Percentiles rank a stretch among this genome's conserved stretches.
These are phyloP conservation scores for Apiotrichum sp. DNA, from an alignment of 1,284 basidiomycete genomes.

Conservation along the genomic window DNA sequence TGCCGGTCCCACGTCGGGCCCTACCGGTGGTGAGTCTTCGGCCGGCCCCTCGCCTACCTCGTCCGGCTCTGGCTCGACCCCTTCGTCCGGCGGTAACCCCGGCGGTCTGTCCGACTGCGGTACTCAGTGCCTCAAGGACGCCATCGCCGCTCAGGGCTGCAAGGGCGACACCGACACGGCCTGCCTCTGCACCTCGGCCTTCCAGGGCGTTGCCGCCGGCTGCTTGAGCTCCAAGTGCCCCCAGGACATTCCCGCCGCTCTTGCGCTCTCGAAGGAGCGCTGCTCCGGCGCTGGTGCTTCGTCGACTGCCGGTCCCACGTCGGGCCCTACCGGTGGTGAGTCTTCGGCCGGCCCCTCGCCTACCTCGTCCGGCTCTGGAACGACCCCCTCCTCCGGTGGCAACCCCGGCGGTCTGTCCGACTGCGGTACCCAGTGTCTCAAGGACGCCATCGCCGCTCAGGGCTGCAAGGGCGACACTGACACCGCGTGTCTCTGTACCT, in stretches of 20 bases:
- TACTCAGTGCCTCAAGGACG: neutral
- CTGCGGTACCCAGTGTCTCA: neutral
- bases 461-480: slow-evolving; percentile 1
- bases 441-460: neutral
- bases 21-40: too few species aligned
- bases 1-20: too few species aligned
- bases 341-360: neutral
- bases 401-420: neutral
- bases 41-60: too few species aligned
- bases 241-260: slow-evolving; percentile 3
- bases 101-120: slow-evolving; percentile 3
- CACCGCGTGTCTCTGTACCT: slow-evolving; percentile 6
- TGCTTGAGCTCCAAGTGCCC: neutral
- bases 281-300: neutral
- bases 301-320: neutral
- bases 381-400: neutral
- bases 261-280: neutral
- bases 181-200: slow-evolving; percentile 2
- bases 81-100: neutral
- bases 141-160: neutral
- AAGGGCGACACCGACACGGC: neutral
- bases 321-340: neutral
- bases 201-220: neutral
- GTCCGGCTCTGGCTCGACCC: neutral
- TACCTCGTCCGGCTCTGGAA: neutral